Evolutionary conservation across 2,329 filamentous ascomycete species (phyloP), one percentile per base, ranked within the genome.

Genomic region (Fusarium clavum): DNA sequence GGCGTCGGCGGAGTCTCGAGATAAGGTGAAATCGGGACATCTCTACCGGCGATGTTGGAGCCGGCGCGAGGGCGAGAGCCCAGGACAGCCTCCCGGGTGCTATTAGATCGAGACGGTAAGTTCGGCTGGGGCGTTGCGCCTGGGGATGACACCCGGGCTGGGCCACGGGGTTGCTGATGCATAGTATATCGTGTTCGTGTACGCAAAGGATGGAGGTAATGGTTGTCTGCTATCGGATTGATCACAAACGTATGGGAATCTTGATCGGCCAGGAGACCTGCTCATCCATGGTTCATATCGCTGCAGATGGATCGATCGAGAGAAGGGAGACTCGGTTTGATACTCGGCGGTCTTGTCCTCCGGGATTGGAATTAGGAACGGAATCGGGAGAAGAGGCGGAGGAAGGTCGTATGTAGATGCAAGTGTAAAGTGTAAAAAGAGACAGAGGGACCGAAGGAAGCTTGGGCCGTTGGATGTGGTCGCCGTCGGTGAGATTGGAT

Each of bases 161-260:
- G 88, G 68, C 90, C 88, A 75, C 94, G 90, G 75, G 92, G 91
- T 82, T 94, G 93, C 83, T 97, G 94, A 88, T 98, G 94, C 94
- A 98, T 98, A 54, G 51, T 74, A 68, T 45, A 40, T 62, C 46
- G 57, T 67, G 57, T 45, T 62, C 59, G 57, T 56, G 51, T 53
- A 52, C 61, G 38, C 61, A 54, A 48, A 57, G 43, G 49, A 52
- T 54, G 25, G 14, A 40, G 44, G 59, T 44, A 43, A n/a, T 32
- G 27, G 61, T 40, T 64, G 59, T 43, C 58, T 44, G 62, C 58
- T 62, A 61, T 55, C 34, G 55, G 40, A 59, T 61, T 67, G 73
- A 73, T 79, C 73, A 79, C 64, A 70, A 71, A 65, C 69, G 75
- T 70, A 76, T 75, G 68, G 73, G 73, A 62, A 72, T 75, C 67